phyloP scores from a whole-genome alignment of 768 basidiomycete genomes.

The Boletus subparvulus region DNA sequence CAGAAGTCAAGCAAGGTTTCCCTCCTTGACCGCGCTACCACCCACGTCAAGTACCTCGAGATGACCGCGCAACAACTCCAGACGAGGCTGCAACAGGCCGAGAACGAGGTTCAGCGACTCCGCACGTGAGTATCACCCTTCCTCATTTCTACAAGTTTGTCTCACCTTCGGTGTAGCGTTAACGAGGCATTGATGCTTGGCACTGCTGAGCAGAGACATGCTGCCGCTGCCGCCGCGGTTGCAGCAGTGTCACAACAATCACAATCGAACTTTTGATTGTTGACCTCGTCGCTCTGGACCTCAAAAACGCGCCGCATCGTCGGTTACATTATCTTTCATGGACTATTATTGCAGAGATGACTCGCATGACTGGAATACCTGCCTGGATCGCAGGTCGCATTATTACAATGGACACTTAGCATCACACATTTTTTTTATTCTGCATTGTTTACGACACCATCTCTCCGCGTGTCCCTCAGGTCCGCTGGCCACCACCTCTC shows the following conservation, averaged over 20 bases:
- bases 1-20: slow-evolving; percentile 94
- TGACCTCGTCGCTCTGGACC: slow-evolving; percentile 17
- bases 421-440: slow-evolving; percentile 39
- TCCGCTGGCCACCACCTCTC: slow-evolving; percentile 17
- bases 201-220: slow-evolving; percentile 72
- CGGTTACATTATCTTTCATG: slow-evolving; percentile 40
- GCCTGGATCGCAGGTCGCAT: slow-evolving; percentile 62
- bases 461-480: slow-evolving; percentile 20
- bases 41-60: slow-evolving; percentile 86
- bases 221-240: slow-evolving; percentile 54
- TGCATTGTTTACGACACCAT: slow-evolving; percentile 42
- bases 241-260: slow-evolving; percentile 49
- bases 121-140: slow-evolving; percentile 44
- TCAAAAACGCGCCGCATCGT: slow-evolving; percentile 27
- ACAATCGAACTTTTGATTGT: slow-evolving; percentile 47
- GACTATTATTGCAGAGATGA: slow-evolving; percentile 39
- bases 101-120: slow-evolving; percentile 78
- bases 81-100: slow-evolving; percentile 72
- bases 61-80: slow-evolving; percentile 73
- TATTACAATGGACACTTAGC: slow-evolving; percentile 45
- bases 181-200: slow-evolving; percentile 90
- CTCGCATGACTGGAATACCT: slow-evolving; percentile 47
- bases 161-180: slow-evolving; percentile 42
- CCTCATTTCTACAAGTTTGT: neutral
- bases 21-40: slow-evolving; percentile 83